Percentiles rank a stretch among this genome's conserved stretches.
These are phyloP conservation scores for Coniferiporia weirii DNA, from an alignment of 1,284 basidiomycete genomes.

Conservation along the genomic window DNA sequence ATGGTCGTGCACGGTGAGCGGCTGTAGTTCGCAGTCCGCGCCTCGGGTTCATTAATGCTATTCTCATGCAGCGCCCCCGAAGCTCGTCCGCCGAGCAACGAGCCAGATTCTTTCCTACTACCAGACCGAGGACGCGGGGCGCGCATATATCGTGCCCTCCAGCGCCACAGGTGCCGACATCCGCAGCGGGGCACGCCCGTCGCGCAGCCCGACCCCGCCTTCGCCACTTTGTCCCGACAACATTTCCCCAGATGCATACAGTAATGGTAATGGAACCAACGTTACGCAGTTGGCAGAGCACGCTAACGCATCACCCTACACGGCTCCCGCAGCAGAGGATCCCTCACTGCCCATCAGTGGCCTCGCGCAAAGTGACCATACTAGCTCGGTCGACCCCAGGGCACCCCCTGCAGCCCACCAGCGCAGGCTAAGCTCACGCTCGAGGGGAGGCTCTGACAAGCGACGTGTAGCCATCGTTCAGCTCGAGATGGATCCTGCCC, in stretches of 20 bases:
- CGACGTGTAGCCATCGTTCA: conserved; percentile 53
- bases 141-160: conserved; percentile 3
- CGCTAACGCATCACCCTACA: background rate
- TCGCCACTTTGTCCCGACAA: too few species aligned
- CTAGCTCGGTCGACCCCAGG: background rate
- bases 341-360: background rate
- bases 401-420: background rate
- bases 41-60: background rate
- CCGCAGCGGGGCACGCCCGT: background rate
- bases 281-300: too few species aligned
- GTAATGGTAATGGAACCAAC: too few species aligned
- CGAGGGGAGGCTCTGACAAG: conserved; percentile 56
- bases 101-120: conserved; percentile 35
- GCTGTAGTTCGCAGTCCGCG: too few species aligned
- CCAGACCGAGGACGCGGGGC: conserved; percentile 27
- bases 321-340: background rate
- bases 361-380: background rate
- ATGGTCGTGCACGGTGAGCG: too few species aligned
- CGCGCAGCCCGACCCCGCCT: too few species aligned
- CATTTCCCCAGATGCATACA: too few species aligned
- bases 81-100: conserved; percentile 24
- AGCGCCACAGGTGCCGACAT: background rate
- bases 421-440: conserved; percentile 44
- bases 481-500: conserved; percentile 42
- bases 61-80: conserved; percentile 10